Evolutionary conservation across 805 yeast genomes (phyloP), one percentile per base, ranked within the genome.

Genomic region (Lipomyces orientalis): DNA sequence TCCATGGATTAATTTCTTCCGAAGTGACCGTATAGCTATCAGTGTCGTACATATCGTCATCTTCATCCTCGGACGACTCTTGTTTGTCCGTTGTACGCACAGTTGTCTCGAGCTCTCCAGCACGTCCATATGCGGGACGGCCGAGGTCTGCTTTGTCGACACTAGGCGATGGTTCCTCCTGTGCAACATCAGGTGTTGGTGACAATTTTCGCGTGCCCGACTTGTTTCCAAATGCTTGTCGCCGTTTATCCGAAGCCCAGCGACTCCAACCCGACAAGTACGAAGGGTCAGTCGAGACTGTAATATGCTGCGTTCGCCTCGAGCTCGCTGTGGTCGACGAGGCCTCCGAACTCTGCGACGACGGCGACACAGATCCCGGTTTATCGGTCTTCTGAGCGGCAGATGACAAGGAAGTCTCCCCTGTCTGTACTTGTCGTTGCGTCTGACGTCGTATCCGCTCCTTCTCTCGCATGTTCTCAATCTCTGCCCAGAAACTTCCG

Each of bases 401-500:
- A 7, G 49, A 16, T 43, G 49, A 5, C 49, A 22, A 43, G 22
- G 25, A 43, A 52, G 62, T 16, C n/a, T 22, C 34, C 25, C 31
- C 8, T 35, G 60, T 34, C 51, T 58, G 39, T 35, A 3, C 10
- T 19, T 25, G 29, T 16, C 34, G 55, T 52, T 62, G 66, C 5
- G 58, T 22, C n/a, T 63, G 66, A 35, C 65, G 25, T 14, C 69
- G 49, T n/a, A 22, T 9, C 33, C 58, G 59, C 57, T 69, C 71
- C 59, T 68, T 68, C 37, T 68, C 72, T 10, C 69, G 56, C 69
- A 68, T 64, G 19, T 31, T 57, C 57, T 69, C 72, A 29, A 69
- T 63, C 31, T 69, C 71, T 10, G 71, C 66, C 79, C 79, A 76
- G 19, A 77, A 67, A 60, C 65, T 73, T 10, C 76, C 75, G 62